phyloP scores from a whole-genome alignment of 257 asterid genomes.

The Solanum neorickii region DNA sequence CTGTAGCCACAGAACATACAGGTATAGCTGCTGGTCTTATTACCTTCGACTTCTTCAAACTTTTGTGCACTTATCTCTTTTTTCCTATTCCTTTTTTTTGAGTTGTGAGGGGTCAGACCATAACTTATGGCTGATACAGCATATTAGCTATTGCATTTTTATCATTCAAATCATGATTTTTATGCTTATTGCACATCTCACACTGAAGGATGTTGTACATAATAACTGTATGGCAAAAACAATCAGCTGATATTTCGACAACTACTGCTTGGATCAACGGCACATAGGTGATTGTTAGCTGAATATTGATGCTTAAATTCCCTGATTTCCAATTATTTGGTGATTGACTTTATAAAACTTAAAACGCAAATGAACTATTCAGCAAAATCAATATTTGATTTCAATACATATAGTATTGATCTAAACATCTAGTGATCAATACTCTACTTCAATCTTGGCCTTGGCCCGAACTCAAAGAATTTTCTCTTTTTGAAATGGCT shows the following conservation, averaged over 20 bases:
- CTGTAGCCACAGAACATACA: slow-evolving; percentile 59
- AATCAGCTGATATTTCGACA: neutral
- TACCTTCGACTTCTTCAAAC: neutral
- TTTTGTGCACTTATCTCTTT: neutral
- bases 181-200: neutral
- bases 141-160: neutral
- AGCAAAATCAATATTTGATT: neutral
- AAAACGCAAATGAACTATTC: neutral
- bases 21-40: slow-evolving; percentile 15
- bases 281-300: neutral
- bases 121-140: neutral
- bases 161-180: neutral
- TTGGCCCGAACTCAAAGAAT: neutral
- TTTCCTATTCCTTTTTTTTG: neutral
- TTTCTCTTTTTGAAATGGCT: neutral
- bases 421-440: neutral
- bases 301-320: neutral
- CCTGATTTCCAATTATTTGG: neutral
- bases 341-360: neutral
- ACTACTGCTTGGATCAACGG: neutral
- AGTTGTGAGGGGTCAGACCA: neutral
- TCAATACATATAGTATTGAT: neutral
- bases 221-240: neutral
- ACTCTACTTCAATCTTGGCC: neutral
- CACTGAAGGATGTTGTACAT: neutral